Percentiles rank a stretch among this genome's conserved stretches.
Conservation (phyloP, 768 basidiomycete species). For the Mycena leptocephala region DNA sequence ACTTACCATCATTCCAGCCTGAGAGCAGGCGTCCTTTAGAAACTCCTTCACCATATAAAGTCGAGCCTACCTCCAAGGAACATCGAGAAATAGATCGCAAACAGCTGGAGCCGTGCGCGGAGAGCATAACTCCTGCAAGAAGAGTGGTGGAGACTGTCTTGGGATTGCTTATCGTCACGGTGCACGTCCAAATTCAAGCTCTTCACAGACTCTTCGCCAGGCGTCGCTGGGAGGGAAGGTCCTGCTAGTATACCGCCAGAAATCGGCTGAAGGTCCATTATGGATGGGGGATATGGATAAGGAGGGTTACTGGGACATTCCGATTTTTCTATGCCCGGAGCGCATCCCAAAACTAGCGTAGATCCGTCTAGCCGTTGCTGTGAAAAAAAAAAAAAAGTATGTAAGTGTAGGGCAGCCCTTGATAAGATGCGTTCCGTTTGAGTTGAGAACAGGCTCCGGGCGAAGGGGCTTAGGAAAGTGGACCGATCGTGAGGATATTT, state of each 20-base stretch:
- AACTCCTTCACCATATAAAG: not conserved
- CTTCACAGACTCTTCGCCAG: slow-evolving; percentile 4
- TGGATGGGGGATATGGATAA: slow-evolving; percentile 7
- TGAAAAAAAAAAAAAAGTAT: too few species aligned
- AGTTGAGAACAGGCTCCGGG: too few species aligned
- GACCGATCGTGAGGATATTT: too few species aligned
- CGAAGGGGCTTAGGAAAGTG: too few species aligned
- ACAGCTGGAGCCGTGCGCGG: slow-evolving; percentile 5
- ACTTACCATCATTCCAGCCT: slow-evolving; percentile 19
- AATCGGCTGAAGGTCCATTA: slow-evolving; percentile 6
- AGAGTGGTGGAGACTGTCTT: not conserved
- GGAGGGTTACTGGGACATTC: not conserved
- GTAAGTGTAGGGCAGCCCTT: too few species aligned
- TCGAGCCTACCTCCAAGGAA: slow-evolving; percentile 1
- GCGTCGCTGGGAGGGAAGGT: slow-evolving; percentile 2
- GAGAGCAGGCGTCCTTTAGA: not conserved
- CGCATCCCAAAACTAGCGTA: too few species aligned
- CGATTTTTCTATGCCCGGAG: too few species aligned
- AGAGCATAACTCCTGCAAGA: not conserved
- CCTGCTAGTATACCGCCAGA: not conserved
- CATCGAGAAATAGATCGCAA: slow-evolving; percentile 20
- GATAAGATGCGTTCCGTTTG: too few species aligned
- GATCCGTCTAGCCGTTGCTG: too few species aligned
- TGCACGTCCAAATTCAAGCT: not conserved
- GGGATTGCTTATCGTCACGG: not conserved